Evolutionary conservation across 139 green algal species (phyloP).

Genomic region (Deuterostichococcus epilithicus): DNA sequence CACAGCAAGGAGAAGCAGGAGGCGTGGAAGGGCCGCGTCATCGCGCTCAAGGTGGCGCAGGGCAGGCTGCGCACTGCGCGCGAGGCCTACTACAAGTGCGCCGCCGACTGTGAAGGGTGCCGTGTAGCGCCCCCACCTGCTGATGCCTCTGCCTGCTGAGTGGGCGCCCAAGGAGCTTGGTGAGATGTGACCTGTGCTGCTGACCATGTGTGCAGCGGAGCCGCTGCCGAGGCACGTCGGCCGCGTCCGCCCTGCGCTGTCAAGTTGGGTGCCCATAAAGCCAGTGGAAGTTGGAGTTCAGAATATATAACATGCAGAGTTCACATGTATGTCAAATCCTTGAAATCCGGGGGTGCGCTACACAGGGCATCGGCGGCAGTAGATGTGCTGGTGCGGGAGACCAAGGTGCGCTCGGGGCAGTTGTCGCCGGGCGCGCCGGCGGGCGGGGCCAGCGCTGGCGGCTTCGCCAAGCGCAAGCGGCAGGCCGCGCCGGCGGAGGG

Average conservation of each 20-base stretch:
- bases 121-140: too few species aligned
- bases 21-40: conserved; percentile 30
- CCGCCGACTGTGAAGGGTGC: conserved; percentile 10
- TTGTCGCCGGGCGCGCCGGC: background rate
- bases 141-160: conserved; percentile 7
- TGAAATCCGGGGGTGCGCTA: too few species aligned
- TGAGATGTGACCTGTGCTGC: too few species aligned
- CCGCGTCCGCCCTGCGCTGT: too few species aligned
- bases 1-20: conserved; percentile 8
- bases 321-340: background rate
- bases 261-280: too few species aligned
- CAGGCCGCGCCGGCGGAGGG: conserved; percentile 22
- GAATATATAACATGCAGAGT: too few species aligned
- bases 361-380: conserved; percentile 15
- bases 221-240: too few species aligned
- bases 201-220: too few species aligned
- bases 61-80: conserved; percentile 13
- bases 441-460: background rate
- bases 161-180: background rate
- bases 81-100: conserved; percentile 21
- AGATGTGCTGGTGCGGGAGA: conserved; percentile 3
- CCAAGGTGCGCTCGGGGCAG: conserved; percentile 1
- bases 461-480: conserved; percentile 23
- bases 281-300: too few species aligned
- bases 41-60: conserved; percentile 30